These are phyloP conservation scores for Euphorbia peplus DNA, from an alignment of 345 rosid genomes.

Conservation along the genomic window DNA sequence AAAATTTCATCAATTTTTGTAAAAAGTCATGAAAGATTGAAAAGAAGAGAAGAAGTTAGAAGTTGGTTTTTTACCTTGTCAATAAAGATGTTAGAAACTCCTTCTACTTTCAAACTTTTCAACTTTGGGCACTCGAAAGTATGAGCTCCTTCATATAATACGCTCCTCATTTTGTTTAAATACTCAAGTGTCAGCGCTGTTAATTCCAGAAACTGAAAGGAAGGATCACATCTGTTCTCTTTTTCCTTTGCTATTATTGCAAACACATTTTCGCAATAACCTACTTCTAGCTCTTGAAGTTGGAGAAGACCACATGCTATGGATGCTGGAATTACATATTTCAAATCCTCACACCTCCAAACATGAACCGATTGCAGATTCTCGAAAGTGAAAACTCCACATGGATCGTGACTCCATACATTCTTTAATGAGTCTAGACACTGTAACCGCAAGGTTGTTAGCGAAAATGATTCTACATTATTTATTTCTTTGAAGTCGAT, in stretches of 20 bases:
- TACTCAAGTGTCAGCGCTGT: not conserved
- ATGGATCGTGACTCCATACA: not conserved
- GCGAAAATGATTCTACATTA: not conserved
- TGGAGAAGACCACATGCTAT: not conserved
- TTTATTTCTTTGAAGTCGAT: not conserved
- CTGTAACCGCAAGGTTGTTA: not conserved
- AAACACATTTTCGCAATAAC: constrained; percentile 14
- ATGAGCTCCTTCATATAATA: constrained; percentile 7
- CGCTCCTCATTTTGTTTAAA: constrained; percentile 7
- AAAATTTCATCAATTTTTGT: too few relatives aligned
- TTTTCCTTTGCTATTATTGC: constrained; percentile 8
- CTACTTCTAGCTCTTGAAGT: constrained; percentile 18
- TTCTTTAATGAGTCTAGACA: not conserved
- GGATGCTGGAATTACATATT: constrained; percentile 1
- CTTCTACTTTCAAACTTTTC: not conserved
- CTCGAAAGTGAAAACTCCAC: not conserved
- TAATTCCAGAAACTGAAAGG: constrained; percentile 16
- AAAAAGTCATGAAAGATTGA: too few relatives aligned
- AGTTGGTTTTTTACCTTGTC: not conserved
- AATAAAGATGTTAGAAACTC: not conserved
- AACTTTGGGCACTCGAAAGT: constrained; percentile 22
- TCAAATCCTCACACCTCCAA: not conserved
- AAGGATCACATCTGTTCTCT: not conserved
- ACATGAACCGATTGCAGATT: not conserved
- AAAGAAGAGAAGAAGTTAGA: not conserved